phyloP scores from a whole-genome alignment of 2,329 filamentous ascomycete species.

The Fusarium coicis region DNA sequence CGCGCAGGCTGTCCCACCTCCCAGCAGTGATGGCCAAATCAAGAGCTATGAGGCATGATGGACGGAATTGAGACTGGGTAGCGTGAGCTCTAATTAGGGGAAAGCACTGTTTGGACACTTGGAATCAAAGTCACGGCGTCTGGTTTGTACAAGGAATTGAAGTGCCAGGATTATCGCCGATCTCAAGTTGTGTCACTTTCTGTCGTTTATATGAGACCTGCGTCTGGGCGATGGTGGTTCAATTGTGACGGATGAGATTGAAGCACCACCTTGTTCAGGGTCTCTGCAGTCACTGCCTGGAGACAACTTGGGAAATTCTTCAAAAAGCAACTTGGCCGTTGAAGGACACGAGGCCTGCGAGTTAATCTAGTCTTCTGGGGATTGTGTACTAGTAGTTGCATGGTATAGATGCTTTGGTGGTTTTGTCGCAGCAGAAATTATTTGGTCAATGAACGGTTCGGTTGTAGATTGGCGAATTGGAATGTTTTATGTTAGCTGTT shows the following conservation, averaged over 20 bases:
- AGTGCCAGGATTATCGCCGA: constrained; percentile 15
- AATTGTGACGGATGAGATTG: not conserved
- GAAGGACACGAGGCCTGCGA: not conserved
- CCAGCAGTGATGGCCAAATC: constrained; percentile 64
- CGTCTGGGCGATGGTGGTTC: not conserved
- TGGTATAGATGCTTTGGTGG: constrained; percentile 34
- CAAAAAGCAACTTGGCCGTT: constrained; percentile 1
- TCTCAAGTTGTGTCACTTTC: not conserved
- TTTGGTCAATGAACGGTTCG: constrained; percentile 11
- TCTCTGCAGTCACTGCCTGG: not conserved
- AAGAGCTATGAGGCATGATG: constrained; percentile 67
- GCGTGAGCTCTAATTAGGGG: constrained; percentile 2
- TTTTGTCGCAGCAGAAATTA: constrained; percentile 20
- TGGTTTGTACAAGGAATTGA: constrained; percentile 23
- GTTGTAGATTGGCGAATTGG: constrained; percentile 33
- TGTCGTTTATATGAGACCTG: not conserved
- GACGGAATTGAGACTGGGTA: not conserved
- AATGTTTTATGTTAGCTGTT: constrained; percentile 11
- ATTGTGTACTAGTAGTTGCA: constrained; percentile 29
- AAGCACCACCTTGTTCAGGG: not conserved
- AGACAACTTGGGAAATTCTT: not conserved
- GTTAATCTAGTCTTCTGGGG: constrained; percentile 17
- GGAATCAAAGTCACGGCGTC: constrained; percentile 38
- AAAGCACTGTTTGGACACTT: constrained; percentile 20
- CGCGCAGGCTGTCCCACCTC: constrained; percentile 61